These are phyloP conservation scores for Hyaloperonospora arabidopsidis DNA, from an alignment of 352 stramenopile genomes.

Conservation along the genomic window DNA sequence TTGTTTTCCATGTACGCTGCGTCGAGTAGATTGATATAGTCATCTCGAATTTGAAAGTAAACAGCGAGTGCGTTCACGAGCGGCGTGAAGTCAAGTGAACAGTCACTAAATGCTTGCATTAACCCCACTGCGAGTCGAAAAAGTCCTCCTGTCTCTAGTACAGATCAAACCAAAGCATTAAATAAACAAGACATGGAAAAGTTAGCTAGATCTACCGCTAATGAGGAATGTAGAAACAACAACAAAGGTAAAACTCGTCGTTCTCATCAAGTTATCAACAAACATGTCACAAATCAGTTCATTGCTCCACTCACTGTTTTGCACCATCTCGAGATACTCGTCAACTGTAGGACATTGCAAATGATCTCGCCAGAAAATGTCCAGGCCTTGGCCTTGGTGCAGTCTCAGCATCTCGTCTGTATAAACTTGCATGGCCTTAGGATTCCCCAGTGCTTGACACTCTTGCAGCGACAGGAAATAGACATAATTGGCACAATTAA, in stretches of 20 bases:
- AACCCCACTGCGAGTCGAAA: conserved; percentile 94
- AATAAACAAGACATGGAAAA: not conserved
- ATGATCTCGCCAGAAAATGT: conserved; percentile 93
- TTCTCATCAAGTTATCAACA: not conserved
- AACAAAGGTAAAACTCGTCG: too few species aligned
- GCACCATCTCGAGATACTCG: conserved; percentile 91
- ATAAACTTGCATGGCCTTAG: conserved; percentile 85
- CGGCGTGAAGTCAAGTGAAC: conserved; percentile 65
- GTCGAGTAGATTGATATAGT: conserved; percentile 95
- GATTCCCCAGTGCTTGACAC: conserved; percentile 83
- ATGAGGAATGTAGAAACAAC: too few species aligned
- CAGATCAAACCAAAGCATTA: not conserved
- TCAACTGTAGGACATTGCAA: conserved; percentile 85
- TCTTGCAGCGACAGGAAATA: conserved; percentile 95
- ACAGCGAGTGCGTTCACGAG: conserved; percentile 92
- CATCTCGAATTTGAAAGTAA: conserved; percentile 98
- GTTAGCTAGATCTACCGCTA: too few species aligned
- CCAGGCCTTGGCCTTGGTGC: conserved; percentile 92
- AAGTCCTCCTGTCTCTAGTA: conserved; percentile 89
- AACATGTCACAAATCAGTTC: not conserved
- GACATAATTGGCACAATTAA: conserved; percentile 98
- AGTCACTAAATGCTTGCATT: conserved; percentile 86
- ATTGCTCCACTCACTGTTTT: conserved; percentile 74
- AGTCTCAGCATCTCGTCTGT: conserved; percentile 93
- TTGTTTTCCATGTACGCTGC: conserved; percentile 96